These are phyloP conservation scores for Microcyclosporella mali DNA, from an alignment of 2,329 filamentous ascomycete genomes.

Conservation along the genomic window DNA sequence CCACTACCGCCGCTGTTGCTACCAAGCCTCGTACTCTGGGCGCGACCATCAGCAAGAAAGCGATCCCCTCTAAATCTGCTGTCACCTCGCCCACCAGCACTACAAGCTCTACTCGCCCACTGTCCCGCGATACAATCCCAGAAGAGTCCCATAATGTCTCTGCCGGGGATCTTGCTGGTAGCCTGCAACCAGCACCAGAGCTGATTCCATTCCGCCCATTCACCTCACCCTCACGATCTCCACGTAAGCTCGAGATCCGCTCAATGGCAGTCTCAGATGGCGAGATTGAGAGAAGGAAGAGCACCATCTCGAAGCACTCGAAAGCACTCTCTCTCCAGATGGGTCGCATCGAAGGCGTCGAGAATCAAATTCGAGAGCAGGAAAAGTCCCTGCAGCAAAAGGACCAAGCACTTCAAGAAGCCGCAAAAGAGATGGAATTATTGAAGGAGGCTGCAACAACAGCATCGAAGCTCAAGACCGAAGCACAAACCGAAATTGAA, in stretches of 20 bases:
- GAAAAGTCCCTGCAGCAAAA: neutral
- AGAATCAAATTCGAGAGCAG: neutral
- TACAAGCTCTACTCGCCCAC: constrained; percentile 12
- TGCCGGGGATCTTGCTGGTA: constrained; percentile 1
- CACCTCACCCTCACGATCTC: constrained; percentile 8
- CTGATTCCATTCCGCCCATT: constrained; percentile 1
- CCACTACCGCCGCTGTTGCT: constrained; percentile 3
- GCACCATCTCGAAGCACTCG: constrained; percentile 12
- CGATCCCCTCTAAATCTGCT: neutral
- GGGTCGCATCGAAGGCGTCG: constrained; percentile 2
- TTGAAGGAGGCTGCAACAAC: neutral
- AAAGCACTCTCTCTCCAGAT: constrained; percentile 21
- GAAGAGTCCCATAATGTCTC: constrained; percentile 15
- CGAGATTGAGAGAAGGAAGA: constrained; percentile 19
- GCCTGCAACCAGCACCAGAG: constrained; percentile 2
- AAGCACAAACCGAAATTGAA: neutral
- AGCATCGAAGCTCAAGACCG: neutral
- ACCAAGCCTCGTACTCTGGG: constrained; percentile 6
- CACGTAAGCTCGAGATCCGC: constrained; percentile 23
- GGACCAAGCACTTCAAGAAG: neutral
- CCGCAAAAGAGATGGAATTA: neutral
- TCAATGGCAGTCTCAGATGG: constrained; percentile 20
- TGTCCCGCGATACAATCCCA: constrained; percentile 22
- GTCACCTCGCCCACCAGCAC: constrained; percentile 9
- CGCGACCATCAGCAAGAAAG: neutral